Base-by-base conservation (phyloP, 495 filamentous ascomycete genomes). In the Umbilicaria muhlenbergii region DNA sequence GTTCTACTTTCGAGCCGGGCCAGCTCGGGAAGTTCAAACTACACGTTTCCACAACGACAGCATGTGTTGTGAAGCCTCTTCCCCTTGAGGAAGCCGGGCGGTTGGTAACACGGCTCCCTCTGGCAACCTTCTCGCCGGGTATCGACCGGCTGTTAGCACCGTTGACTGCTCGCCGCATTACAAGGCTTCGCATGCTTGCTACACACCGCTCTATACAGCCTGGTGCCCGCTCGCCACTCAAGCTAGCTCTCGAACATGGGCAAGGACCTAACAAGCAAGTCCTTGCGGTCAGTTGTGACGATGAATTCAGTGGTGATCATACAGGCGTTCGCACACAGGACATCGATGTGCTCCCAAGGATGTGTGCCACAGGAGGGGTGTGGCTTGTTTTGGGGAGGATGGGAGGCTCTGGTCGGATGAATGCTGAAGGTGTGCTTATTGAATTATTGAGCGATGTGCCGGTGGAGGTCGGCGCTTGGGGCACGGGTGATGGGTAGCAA, bases 381-480 rank as follows among this genome's bases (percentile, higher is more conserved):
- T 85, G 81, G 80, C 60, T 94, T 44, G 81, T 94, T 12, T 62
- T 94, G 45, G 86, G 93, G 58, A 68, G 83, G 45, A 65, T 81
- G 39, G 81, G 77, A 41, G 58, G 67, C 32, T 65, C 65, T 32
- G 67, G 60, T 14, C 61, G 60, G 37, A 63, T 67, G 37, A 64
- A 64, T 28, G 66, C 66, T 37, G 77, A 76, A 34, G 66, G 63
- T 35, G 70, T 85, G 31, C 68, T 75, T 44, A 68, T 88, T 6
- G 79, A 83, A 50, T 63, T 83, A 18, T 49, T 83, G 48, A 81
- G 80, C 46, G 83, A 88, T 50, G 70, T 72, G 14, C 60, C 61
- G 16, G 73, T 86, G 31, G 58, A 71, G 19, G 64, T 83, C 44
- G 81, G 80, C 5, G 59, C 67, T 40, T 74, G 71, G 71, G 32